phyloP scores from a whole-genome alignment of 441 rosid species.

The Erodium chrysanthum region DNA sequence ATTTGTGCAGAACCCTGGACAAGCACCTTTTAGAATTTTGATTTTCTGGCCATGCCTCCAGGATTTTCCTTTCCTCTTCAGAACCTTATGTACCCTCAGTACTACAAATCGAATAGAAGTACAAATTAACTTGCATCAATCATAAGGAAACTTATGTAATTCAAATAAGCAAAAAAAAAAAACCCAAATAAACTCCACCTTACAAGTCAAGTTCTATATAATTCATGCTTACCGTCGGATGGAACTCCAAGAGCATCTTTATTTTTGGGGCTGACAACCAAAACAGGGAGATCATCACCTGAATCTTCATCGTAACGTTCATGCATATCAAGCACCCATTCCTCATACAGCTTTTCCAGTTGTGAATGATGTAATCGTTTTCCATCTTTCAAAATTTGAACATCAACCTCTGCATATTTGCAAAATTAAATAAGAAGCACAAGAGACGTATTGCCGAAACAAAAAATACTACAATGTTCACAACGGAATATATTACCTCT shows the following conservation, averaged over 20 bases:
- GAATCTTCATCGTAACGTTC: slow-evolving; percentile 42
- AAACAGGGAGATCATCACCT: slow-evolving; percentile 50
- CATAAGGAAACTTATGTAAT: slow-evolving; percentile 2
- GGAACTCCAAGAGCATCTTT: slow-evolving; percentile 46
- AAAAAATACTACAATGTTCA: not conserved
- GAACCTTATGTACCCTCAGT: slow-evolving; percentile 42
- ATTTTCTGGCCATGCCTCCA: slow-evolving; percentile 57
- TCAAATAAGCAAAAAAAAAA: not conserved
- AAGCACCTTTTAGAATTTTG: slow-evolving; percentile 59
- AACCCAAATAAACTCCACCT: not conserved
- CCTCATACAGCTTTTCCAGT: slow-evolving; percentile 49
- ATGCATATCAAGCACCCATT: slow-evolving; percentile 68
- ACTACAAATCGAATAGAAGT: slow-evolving; percentile 30
- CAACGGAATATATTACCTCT: slow-evolving; percentile 29
- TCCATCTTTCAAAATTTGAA: slow-evolving; percentile 31
- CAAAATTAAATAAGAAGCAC: not conserved
- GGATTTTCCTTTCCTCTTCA: slow-evolving; percentile 36
- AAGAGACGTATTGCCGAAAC: not conserved
- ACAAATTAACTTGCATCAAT: slow-evolving; percentile 5
- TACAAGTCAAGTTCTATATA: slow-evolving; percentile 3
- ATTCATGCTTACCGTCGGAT: slow-evolving; percentile 38
- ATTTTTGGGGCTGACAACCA: slow-evolving; percentile 33
- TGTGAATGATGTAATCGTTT: slow-evolving; percentile 24
- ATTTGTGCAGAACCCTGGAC: slow-evolving; percentile 32
- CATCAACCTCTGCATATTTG: slow-evolving; percentile 29